Evolutionary conservation across 2,329 filamentous ascomycete species (phyloP), one percentile per base, ranked within the genome.

Genomic region (Alternaria brassicae): DNA sequence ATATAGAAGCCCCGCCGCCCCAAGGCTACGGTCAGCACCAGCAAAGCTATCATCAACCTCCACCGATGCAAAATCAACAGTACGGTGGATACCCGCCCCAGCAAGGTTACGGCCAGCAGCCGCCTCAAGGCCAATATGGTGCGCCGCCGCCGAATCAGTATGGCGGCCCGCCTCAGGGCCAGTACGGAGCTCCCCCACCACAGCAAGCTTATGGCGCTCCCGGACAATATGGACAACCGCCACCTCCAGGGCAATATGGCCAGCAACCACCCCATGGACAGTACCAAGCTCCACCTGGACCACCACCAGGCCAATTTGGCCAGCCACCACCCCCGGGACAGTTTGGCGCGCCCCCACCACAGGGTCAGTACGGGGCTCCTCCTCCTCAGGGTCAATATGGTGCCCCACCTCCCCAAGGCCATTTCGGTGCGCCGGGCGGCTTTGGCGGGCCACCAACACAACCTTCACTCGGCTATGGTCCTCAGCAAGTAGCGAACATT

Each of bases 381-480:
- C 74, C 75, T 12, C 41, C 47, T 19, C 77, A 77, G 15, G 68
- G 68, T 13, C 66, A 65, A 8, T 45, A 36, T 19, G 30, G 36
- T 9, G 51, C 30, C 7, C 51, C 66, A 58, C 54, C 37, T 27
- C 42, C 48, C n/a, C 77, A 77, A 17, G 68, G 68, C 15, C 66
- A 65, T 13, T 47, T 37, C 17, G 32, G 37, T n/a, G 51, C 41
- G 9, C 51, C 66, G 15, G 40, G 53, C 17, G 81, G 81, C 3
- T 70, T 63, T 28, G 72, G 63, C 27, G 81, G 80, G 6, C 81
- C 74, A 49, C 74, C 75, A 34, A 70, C 68, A 59, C 72, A 79
- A 61, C 89, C 10, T 17, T 91, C 91, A 0, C 79, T 85, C 0
- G 93, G 93, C 34, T 97, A 97, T 71, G 87, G 88, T 3, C 84